phyloP scores from a whole-genome alignment of 2,329 filamentous ascomycete genomes.

The Calonectria multiphialidica region DNA sequence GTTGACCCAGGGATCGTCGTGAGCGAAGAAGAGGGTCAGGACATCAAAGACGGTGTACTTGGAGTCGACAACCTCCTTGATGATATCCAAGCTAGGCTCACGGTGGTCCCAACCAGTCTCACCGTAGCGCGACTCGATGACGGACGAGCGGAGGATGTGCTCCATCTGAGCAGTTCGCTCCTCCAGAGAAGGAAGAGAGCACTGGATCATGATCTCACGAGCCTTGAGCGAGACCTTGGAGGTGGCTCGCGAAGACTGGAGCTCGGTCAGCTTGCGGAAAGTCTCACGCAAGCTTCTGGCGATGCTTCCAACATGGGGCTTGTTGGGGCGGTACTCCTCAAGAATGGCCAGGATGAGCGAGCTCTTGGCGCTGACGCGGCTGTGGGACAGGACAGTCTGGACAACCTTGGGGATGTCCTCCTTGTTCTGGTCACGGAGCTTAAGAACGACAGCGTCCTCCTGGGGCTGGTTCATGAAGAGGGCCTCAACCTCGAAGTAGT shows the following conservation, averaged over 20 bases:
- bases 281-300: conserved; percentile 87
- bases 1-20: conserved; percentile 94
- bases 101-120: conserved; percentile 98
- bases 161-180: conserved; percentile 98
- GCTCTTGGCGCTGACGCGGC: conserved; percentile 92
- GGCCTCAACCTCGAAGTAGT: conserved; percentile 86
- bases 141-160: conserved; percentile 95
- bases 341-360: conserved; percentile 91
- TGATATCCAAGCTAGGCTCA: conserved; percentile 87
- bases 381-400: conserved; percentile 92
- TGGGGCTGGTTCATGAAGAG: conserved; percentile 90
- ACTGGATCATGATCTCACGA: conserved; percentile 96
- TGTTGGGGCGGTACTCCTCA: conserved; percentile 95
- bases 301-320: conserved; percentile 88
- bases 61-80: conserved; percentile 98
- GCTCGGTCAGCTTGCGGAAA: conserved; percentile 88
- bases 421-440: conserved; percentile 95
- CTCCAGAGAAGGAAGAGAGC: conserved; percentile 93
- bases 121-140: conserved; percentile 96
- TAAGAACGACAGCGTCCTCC: conserved; percentile 93
- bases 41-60: conserved; percentile 99
- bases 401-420: conserved; percentile 89
- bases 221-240: conserved; percentile 98
- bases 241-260: conserved; percentile 77
- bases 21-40: conserved; percentile 92